phyloP scores from a whole-genome alignment of 2,329 filamentous ascomycete genomes.

The Ophiostoma quercus region DNA sequence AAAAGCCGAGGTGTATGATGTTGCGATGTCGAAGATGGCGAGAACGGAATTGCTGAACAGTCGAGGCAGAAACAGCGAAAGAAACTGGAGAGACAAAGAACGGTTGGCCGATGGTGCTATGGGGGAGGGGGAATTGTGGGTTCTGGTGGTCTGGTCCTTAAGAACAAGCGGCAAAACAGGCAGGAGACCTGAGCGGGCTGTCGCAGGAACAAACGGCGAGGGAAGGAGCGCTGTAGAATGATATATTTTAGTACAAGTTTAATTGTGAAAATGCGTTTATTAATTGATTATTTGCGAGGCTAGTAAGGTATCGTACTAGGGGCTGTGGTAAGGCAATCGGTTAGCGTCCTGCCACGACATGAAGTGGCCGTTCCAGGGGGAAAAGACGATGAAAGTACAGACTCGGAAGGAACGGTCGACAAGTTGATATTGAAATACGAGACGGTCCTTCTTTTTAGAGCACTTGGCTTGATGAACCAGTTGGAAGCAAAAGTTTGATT shows the following conservation, averaged over 20 bases:
- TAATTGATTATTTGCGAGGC: neutral
- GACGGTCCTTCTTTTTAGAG: neutral
- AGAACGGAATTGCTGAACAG: neutral
- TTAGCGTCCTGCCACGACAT: neutral
- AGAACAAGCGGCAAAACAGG: neutral
- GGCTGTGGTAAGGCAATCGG: neutral
- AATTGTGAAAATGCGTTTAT: neutral
- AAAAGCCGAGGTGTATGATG: neutral
- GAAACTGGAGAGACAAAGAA: neutral
- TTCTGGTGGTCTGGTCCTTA: neutral
- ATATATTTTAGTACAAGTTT: neutral
- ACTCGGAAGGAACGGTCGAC: neutral
- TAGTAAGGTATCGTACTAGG: neutral
- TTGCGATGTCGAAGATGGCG: neutral
- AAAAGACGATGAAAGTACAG: neutral
- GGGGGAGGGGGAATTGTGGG: neutral
- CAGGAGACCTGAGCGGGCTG: constrained; percentile 2
- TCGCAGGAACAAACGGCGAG: neutral
- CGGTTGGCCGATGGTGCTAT: neutral
- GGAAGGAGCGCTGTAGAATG: neutral
- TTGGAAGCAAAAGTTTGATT: no score
- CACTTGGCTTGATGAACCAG: neutral
- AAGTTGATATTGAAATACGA: neutral
- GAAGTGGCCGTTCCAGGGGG: neutral
- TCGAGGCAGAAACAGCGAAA: constrained; percentile 7